Conservation (phyloP, 257 asterid genomes). For the Solanum sejunctum region DNA sequence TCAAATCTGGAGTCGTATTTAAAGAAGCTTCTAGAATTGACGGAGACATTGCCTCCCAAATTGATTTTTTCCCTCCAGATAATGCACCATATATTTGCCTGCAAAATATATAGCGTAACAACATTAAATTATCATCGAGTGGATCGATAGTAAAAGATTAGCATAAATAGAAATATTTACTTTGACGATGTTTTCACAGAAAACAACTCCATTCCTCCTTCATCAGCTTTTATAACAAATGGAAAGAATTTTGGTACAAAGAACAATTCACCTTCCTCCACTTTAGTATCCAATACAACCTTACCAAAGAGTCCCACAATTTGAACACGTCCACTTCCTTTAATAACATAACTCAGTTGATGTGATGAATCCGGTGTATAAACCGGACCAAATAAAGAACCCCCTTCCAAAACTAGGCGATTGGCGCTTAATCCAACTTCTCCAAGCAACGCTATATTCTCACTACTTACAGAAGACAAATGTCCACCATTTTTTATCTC, state of each 20-base stretch:
- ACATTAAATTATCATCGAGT: too few relatives aligned
- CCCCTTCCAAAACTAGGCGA: slow-evolving; percentile 5
- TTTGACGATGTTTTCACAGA: slow-evolving; percentile 16
- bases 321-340: slow-evolving; percentile 27
- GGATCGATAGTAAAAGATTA: too few relatives aligned
- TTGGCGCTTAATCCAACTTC: slow-evolving; percentile 15
- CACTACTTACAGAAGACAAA: neutral
- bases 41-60: slow-evolving; percentile 16
- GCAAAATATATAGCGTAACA: neutral
- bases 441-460: slow-evolving; percentile 1
- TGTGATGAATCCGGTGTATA: slow-evolving; percentile 10
- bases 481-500: neutral
- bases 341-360: slow-evolving; percentile 9
- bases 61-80: slow-evolving; percentile 11
- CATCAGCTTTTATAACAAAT: slow-evolving; percentile 9
- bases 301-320: slow-evolving; percentile 23
- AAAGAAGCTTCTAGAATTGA: slow-evolving; percentile 19
- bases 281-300: slow-evolving; percentile 6
- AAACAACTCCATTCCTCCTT: slow-evolving; percentile 22
- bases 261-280: slow-evolving; percentile 16
- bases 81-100: slow-evolving; percentile 18
- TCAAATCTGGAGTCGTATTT: slow-evolving; percentile 7
- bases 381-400: slow-evolving; percentile 6
- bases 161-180: slow-evolving; percentile 1
- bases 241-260: slow-evolving; percentile 30